Conservation (phyloP, 108 stramenopile genomes). For the Stephanodiscus minutulus region DNA sequence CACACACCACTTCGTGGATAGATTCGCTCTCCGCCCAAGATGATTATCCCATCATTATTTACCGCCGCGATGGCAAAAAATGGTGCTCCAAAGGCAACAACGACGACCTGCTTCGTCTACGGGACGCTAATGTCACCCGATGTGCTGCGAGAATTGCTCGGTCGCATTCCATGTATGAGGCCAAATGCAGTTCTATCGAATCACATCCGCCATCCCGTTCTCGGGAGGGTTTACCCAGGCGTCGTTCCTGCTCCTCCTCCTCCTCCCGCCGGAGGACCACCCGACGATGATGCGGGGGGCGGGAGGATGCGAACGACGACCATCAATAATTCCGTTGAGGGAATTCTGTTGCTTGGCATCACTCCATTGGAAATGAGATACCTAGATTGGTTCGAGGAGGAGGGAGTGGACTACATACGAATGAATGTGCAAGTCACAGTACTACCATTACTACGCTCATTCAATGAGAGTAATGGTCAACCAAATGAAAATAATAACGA, state of each 20-base stretch:
- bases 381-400: conserved; percentile 69
- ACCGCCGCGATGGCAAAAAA: not conserved
- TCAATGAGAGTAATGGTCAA: not conserved
- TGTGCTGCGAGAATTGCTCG: conserved; percentile 57
- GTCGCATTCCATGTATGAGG: conserved; percentile 32
- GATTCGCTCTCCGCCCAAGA: no score
- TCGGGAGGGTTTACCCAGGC: conserved; percentile 61
- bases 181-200: conserved; percentile 27
- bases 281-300: no score
- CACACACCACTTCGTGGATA: no score
- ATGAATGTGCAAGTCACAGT: conserved; percentile 38
- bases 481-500: not conserved
- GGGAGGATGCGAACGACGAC: not conserved
- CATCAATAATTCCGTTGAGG: not conserved
- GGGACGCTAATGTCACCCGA: conserved; percentile 69
- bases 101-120: conserved; percentile 61
- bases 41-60: no score
- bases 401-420: conserved; percentile 65
- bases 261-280: not conserved
- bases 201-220: conserved; percentile 60
- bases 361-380: conserved; percentile 45
- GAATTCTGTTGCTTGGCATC: conserved; percentile 17
- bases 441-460: not conserved
- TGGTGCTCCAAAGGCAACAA: conserved; percentile 6
- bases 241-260: conserved; percentile 25